phyloP scores from a whole-genome alignment of 352 stramenopile genomes.

The Phytophthora foliorum region DNA sequence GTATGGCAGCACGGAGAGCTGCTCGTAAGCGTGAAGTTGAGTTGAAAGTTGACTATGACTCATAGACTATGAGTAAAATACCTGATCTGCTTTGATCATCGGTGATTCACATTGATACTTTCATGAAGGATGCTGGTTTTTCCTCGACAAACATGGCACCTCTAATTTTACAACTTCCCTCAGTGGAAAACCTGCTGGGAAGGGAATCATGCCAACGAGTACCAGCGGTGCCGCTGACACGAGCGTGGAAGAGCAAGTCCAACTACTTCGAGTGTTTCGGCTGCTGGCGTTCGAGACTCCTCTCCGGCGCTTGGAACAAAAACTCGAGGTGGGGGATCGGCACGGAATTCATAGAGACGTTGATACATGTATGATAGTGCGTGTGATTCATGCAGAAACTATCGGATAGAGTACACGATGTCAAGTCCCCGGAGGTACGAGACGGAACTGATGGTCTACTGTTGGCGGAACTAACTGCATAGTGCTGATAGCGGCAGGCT shows the following conservation, averaged over 20 bases:
- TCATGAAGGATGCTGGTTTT: too few relatives aligned
- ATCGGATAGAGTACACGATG: slow-evolving; percentile 45
- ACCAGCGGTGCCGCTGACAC: slow-evolving; percentile 35
- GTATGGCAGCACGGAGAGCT: slow-evolving; percentile 24
- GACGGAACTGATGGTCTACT: neutral
- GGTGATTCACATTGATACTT: too few relatives aligned
- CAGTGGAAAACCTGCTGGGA: neutral
- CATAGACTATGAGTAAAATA: neutral
- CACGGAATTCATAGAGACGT: neutral
- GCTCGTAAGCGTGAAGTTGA: neutral
- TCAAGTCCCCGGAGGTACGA: slow-evolving; percentile 30
- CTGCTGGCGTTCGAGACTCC: slow-evolving; percentile 74
- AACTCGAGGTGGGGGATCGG: slow-evolving; percentile 60
- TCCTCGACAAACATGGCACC: too few relatives aligned
- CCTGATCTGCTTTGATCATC: neutral
- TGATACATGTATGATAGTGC: too few relatives aligned
- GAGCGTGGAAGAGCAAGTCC: slow-evolving; percentile 83
- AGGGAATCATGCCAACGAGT: slow-evolving; percentile 16
- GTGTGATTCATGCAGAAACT: slow-evolving; percentile 42
- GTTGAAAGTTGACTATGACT: too few relatives aligned
- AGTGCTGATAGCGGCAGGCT: slow-evolving; percentile 20
- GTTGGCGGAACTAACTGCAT: neutral
- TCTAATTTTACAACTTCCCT: too few relatives aligned
- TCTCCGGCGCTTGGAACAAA: slow-evolving; percentile 63
- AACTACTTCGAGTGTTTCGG: slow-evolving; percentile 78